phyloP scores from a whole-genome alignment of 371 early-diverging fungal genomes.

The Mortierella sp. region DNA sequence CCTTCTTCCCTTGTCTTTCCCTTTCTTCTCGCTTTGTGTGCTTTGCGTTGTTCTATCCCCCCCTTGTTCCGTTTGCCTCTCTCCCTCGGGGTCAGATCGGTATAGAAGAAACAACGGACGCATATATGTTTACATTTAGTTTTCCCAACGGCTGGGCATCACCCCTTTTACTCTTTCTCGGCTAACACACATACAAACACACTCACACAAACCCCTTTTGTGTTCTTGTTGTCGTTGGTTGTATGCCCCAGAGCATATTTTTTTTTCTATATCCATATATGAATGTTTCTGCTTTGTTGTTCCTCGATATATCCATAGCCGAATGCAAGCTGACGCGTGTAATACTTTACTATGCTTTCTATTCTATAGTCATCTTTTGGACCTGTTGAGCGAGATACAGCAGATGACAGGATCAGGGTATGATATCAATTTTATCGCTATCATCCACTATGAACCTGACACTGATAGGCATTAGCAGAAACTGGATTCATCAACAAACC shows the following conservation, averaged over 20 bases:
- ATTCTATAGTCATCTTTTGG: slow-evolving; percentile 44
- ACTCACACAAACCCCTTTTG: neutral
- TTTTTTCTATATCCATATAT: neutral
- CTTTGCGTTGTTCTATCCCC: slow-evolving; percentile 3
- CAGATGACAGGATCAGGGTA: slow-evolving; percentile 49
- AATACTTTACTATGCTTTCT: neutral
- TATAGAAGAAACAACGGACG: neutral
- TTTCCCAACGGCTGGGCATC: slow-evolving; percentile 4
- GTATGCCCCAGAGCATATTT: neutral
- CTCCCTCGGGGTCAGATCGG: slow-evolving; percentile 1
- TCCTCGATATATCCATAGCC: slow-evolving; percentile 1
- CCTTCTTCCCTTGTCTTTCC: neutral
- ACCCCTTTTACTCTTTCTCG: neutral
- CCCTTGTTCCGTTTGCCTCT: slow-evolving; percentile 4
- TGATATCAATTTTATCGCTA: slow-evolving; percentile 10
- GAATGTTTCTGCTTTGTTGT: neutral
- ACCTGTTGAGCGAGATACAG: slow-evolving; percentile 51
- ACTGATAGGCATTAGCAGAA: neutral
- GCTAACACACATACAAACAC: neutral
- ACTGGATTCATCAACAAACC: neutral
- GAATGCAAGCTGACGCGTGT: neutral
- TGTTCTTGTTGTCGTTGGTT: neutral
- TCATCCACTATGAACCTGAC: neutral
- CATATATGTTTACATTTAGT: neutral
- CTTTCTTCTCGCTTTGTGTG: neutral